Conservation (phyloP, 192 early-diverging fungal genomes). For the Entophlyctis helioformis region DNA sequence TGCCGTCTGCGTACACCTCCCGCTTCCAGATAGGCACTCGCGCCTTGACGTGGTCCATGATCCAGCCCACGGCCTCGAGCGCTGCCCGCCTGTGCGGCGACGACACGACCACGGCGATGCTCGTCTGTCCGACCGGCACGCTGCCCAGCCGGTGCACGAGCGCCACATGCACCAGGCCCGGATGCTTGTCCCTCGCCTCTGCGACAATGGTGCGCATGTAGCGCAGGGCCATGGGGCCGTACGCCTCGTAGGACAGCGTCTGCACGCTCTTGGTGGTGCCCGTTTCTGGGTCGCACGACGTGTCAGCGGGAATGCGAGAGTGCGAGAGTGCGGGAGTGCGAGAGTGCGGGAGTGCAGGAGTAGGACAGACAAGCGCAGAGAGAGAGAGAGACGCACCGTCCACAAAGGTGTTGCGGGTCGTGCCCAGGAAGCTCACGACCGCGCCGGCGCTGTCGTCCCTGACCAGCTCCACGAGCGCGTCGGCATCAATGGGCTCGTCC, state of each 20-base stretch:
- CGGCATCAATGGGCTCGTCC: slow-evolving; percentile 45
- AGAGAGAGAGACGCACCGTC: too few relatives aligned
- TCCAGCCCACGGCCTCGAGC: slow-evolving; percentile 59
- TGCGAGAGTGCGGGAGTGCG: too few relatives aligned
- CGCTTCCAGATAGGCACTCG: slow-evolving; percentile 90
- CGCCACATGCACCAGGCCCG: slow-evolving; percentile 49
- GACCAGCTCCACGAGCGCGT: slow-evolving; percentile 48
- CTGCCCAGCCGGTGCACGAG: slow-evolving; percentile 72
- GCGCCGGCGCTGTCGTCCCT: slow-evolving; percentile 67
- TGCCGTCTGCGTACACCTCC: slow-evolving; percentile 75
- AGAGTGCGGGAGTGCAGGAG: too few relatives aligned
- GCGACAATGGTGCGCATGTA: slow-evolving; percentile 48
- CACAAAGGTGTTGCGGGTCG: slow-evolving; percentile 66
- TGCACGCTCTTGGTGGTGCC: slow-evolving; percentile 52
- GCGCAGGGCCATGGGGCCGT: slow-evolving; percentile 76
- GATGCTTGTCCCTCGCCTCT: slow-evolving; percentile 51
- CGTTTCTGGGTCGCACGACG: too few relatives aligned
- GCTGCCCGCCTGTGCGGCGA: slow-evolving; percentile 70
- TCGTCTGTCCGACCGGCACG: slow-evolving; percentile 68
- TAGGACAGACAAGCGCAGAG: too few relatives aligned
- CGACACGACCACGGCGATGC: slow-evolving; percentile 70
- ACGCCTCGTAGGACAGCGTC: slow-evolving; percentile 73
- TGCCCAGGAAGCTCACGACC: slow-evolving; percentile 78
- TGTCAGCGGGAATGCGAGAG: too few relatives aligned
- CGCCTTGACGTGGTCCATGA: slow-evolving; percentile 85